A percentile compares a stretch with the other conserved stretches of the same genome.
These are phyloP conservation scores for Suillus subaureus DNA, from an alignment of 768 basidiomycete species.

Conservation along the genomic window DNA sequence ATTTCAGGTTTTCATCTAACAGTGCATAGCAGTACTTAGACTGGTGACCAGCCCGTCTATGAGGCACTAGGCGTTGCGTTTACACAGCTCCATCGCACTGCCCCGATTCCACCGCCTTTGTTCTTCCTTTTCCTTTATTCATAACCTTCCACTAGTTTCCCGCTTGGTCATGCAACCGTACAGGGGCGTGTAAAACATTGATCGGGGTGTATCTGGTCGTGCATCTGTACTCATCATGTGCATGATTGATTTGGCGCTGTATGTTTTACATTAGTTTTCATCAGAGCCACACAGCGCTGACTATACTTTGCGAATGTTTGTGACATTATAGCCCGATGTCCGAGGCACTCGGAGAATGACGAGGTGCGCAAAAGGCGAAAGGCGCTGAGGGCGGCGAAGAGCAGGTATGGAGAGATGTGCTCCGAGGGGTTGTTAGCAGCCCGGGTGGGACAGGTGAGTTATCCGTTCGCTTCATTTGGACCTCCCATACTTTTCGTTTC, in stretches of 20 bases:
- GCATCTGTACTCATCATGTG: neutral
- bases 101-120: no score
- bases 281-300: neutral
- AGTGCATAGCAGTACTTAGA: no score
- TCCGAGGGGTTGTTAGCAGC: neutral
- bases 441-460: neutral
- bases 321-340: neutral
- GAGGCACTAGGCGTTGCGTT: no score
- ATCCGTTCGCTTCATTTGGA: neutral
- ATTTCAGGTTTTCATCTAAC: no score
- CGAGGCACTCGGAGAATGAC: neutral
- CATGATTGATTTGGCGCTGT: neutral
- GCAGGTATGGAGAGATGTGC: neutral
- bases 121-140: no score
- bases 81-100: no score
- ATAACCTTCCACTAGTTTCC: no score
- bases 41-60: no score
- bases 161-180: no score
- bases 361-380: neutral
- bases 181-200: no score
- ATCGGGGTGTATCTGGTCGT: neutral
- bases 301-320: neutral
- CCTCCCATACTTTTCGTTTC: neutral
- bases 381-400: neutral
- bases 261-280: neutral